Evolutionary conservation across 2,329 filamentous ascomycete species (phyloP), one percentile per base, ranked within the genome.

Genomic region (Botrytis porri): DNA sequence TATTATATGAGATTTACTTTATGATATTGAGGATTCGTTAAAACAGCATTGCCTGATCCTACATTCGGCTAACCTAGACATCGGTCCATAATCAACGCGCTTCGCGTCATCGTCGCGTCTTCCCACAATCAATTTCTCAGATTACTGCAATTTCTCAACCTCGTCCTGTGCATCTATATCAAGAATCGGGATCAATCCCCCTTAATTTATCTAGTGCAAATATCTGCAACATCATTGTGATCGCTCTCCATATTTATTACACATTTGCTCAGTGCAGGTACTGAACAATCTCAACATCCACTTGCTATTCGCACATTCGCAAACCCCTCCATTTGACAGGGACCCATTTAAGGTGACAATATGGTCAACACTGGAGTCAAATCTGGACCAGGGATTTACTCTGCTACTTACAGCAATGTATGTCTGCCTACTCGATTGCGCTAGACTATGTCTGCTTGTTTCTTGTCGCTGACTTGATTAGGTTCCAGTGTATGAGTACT

Each of bases 401-500:
- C 88, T 82, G 89, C 89, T 75, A 91, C 89, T 32, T 92, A 91
- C 80, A 91, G 89, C 82, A 89, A 89, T 81, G 89, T 91, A 84
- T 83, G 88, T 41, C 37, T 64, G n/a, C 37, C 37, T 60, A 29
- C 9, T 39, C 20, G 18, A 16, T 32, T 51, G 3, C 39, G 22
- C 8, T 70, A 12, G 10, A 29, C 20, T 25, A 6, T 35, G 3
- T 71, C 51, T 63, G 32, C 61, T 9, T 72, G 25, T 48, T 61
- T 29, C 29, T 59, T 39, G 29, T 32, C 63, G 39, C 45, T 64
- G 37, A 71, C 37, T 45, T 32, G 71, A 45, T 20, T 22, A 98
- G 94, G 94, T 97, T 75, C 95, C 95, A 51, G 95, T 98, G 18
- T 98, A 96, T 81, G 96, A 98, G 81, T 96, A 90, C 83, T 94